These are phyloP conservation scores for Coffea canephora DNA, from an alignment of 257 asterid genomes.

Conservation along the genomic window DNA sequence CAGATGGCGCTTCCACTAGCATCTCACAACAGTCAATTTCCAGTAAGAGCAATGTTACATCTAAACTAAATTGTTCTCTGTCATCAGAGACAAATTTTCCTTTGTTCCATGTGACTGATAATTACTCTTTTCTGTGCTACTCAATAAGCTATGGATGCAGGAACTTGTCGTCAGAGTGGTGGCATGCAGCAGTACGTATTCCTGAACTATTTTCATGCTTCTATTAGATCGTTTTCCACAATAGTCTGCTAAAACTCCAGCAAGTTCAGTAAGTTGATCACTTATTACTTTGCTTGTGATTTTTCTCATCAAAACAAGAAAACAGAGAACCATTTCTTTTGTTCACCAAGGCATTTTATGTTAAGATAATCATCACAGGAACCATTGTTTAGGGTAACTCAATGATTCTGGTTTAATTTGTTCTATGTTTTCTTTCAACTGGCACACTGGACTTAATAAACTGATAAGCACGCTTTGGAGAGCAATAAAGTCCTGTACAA, in stretches of 20 bases:
- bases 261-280: not conserved
- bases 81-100: not conserved
- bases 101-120: not conserved
- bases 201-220: not conserved
- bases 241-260: not conserved
- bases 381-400: no score
- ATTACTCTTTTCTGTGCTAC: not conserved
- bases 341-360: not conserved
- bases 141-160: constrained; percentile 3
- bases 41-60: not conserved
- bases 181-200: constrained; percentile 17
- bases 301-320: not conserved
- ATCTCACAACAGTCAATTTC: constrained; percentile 6
- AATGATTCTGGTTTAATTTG: no score
- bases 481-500: no score
- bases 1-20: not conserved
- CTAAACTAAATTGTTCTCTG: not conserved
- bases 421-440: not conserved
- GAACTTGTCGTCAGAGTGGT: not conserved
- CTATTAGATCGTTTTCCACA: not conserved
- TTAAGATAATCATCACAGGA: not conserved
- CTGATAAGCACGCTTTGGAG: not conserved
- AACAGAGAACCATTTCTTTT: not conserved
- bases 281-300: not conserved
- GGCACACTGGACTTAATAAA: not conserved